Evolutionary conservation across 2,329 filamentous ascomycete species (phyloP), one percentile per base, ranked within the genome.

Genomic region (Albophoma yamanashiensis): DNA sequence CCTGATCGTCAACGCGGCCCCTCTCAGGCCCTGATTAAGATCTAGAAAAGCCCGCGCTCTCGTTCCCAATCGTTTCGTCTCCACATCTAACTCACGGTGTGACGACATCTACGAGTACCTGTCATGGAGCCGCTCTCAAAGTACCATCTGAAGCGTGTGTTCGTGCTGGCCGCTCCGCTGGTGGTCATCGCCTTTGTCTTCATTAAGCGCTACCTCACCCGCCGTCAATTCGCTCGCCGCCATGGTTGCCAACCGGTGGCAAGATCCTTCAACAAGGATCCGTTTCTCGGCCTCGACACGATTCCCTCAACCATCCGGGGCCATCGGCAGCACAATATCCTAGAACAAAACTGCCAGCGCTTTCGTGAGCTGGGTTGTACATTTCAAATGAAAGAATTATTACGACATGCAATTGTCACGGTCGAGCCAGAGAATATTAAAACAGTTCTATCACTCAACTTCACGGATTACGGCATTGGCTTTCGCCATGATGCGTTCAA

Each of bases 371-470:
- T 39, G 1, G 55, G 55, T 8, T 42, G 20, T 17, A 56, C 55
- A 4, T 56, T 42, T 12, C 15, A 1, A 3, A 15, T 25, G 3
- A 50, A 31, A 31, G 31, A 55, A 25, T 25, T 56, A 9, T 3
- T 3, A 1, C 6, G 22, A 12, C n/a, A 11, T 20, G 58, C 45
- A 4, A 59, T 67, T 34, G 14, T 62, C 38, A 76, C 70, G 3
- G 67, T 67, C 12, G 80, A 82, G 45, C 74, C 76, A 1, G 74
- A 77, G 55, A 83, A 82, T 60, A 70, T 83, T 58, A 78, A 82
- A 63, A 74, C 79, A 0, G 71, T 82, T 8, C 72, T 83, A 1
- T 75, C 79, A 0, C 74, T 75, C 1, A 75, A 79, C 38, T 82
- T 82, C 64, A 68, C 72, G 12, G 78, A 82, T 59, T 84, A 74